Evolutionary conservation across 78 protist genomes (phyloP), one percentile per base, ranked within the genome.

Genomic region (Speleostelium caveatum): DNA sequence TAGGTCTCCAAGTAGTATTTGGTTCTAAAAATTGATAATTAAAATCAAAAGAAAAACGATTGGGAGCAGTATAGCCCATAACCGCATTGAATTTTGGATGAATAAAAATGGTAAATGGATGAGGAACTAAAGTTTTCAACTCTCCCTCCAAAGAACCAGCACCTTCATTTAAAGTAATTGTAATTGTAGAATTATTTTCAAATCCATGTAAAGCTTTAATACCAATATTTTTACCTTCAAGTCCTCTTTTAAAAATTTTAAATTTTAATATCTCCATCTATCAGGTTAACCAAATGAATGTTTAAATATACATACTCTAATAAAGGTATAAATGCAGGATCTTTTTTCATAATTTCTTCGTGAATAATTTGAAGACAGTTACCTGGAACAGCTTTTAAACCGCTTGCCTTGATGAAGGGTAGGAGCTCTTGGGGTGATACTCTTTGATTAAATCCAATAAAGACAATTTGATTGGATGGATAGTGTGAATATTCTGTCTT

Each of bases 261-360:
- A 66, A 39, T 39, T 66, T 2, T 21, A 66, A 38, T 66, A 39
- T 3, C 39, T 66, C 12, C 16, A 6, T 8, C 12, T 22, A 59
- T 12, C 24, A 59, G 16, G 12, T 22, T 59, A 3, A 33, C 17
- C 32, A 6, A 62, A 59, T 59, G 6, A 59, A 33, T 62, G 32
- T 62, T 62, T 62, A 33, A 33, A 62, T n/a, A n/a, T 17, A 62
- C 69, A 17, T 62, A 62, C 69, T 1, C 24, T 0, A 80, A 32
- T 22, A 80, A 39, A 21, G 39, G 60, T 12, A 22, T 24, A 1
- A 80, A 28, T 2, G 30, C 24, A 59, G 91, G 91, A 60, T 83
- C 91, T n/a, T 83, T 42, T 69, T 59, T 69, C 91, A 83, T 83
- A 19, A 33, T 59, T 14, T 83, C 91, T 32, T 83, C 91, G 19